Conservation (phyloP, 2,329 filamentous ascomycete species). For the Neodidymelliopsis sp. region DNA sequence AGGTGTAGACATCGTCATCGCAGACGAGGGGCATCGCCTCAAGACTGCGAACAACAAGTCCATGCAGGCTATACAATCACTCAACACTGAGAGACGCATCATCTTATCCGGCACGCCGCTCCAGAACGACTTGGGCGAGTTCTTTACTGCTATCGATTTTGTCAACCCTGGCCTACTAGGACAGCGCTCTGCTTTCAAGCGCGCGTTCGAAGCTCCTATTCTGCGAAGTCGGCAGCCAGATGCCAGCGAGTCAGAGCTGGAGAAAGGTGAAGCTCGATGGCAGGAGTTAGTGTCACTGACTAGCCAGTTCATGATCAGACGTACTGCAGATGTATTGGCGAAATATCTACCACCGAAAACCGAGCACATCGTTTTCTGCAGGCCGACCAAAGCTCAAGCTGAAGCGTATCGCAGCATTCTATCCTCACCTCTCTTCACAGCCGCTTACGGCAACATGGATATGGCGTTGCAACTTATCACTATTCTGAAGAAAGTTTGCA, state of each 20-base stretch:
- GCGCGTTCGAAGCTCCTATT: constrained; percentile 70
- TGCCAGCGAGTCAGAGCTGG: constrained; percentile 66
- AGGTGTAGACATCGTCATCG: constrained; percentile 73
- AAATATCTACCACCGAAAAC: constrained; percentile 72
- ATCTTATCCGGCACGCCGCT: constrained; percentile 73
- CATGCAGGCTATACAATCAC: constrained; percentile 68
- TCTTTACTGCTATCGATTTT: constrained; percentile 72
- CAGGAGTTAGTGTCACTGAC: constrained; percentile 68
- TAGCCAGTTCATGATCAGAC: constrained; percentile 69
- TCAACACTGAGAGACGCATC: constrained; percentile 67
- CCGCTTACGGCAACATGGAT: constrained; percentile 67
- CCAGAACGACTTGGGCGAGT: constrained; percentile 73
- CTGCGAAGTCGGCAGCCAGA: constrained; percentile 69
- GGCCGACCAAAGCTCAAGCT: constrained; percentile 66
- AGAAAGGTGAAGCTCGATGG: constrained; percentile 68
- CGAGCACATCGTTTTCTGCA: constrained; percentile 72
- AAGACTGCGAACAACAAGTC: constrained; percentile 75
- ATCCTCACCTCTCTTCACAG: constrained; percentile 69
- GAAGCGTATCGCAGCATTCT: constrained; percentile 69
- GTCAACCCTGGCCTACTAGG: constrained; percentile 72
- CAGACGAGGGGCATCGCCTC: constrained; percentile 73
- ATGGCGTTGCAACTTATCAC: constrained; percentile 73
- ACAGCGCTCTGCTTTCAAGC: constrained; percentile 68
- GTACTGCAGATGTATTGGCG: constrained; percentile 71
- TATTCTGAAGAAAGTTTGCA: constrained; percentile 77